A percentile compares a stretch with the other conserved stretches of the same genome.
These are phyloP conservation scores for Pinguiococcus pyrenoidosus DNA, from an alignment of 108 stramenopile genomes.

Conservation along the genomic window DNA sequence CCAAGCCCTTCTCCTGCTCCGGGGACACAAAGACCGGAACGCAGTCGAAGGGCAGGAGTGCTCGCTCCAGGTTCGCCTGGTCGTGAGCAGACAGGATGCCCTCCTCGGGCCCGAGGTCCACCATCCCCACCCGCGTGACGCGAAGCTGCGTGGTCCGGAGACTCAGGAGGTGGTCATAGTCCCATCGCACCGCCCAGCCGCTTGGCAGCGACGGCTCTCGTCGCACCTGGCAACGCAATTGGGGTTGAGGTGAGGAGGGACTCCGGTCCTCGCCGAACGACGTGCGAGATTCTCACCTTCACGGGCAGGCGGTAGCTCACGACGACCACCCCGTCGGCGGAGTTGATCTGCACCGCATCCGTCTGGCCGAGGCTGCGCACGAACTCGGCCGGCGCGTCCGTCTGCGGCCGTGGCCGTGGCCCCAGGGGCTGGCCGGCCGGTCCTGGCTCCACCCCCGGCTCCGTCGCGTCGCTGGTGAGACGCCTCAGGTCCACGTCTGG, in stretches of 20 bases:
- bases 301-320: slow-evolving; percentile 34
- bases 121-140: slow-evolving; percentile 67
- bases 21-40: slow-evolving; percentile 88
- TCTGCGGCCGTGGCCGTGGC: too few species aligned
- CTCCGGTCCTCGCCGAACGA: too few species aligned
- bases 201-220: not conserved
- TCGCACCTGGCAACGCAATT: too few species aligned
- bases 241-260: too few species aligned
- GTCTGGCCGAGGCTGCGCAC: too few species aligned
- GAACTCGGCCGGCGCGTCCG: too few species aligned
- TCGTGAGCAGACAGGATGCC: slow-evolving; percentile 59
- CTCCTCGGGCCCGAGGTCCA: slow-evolving; percentile 36
- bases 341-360: too few species aligned
- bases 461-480: too few species aligned
- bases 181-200: slow-evolving; percentile 52
- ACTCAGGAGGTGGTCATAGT: slow-evolving; percentile 80
- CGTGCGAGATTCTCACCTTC: slow-evolving; percentile 2
- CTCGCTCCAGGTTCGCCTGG: slow-evolving; percentile 56
- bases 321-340: slow-evolving; percentile 26
- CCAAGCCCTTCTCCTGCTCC: slow-evolving; percentile 40
- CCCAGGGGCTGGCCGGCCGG: too few species aligned
- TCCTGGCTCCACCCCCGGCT: too few species aligned
- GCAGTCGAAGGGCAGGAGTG: slow-evolving; percentile 73
- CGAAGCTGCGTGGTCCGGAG: slow-evolving; percentile 74
- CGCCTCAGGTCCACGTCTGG: too few species aligned